Percentiles rank a stretch among this genome's conserved stretches.
Conservation (phyloP, 2,329 filamentous ascomycete species). For the Exutisphaerella laricina region DNA sequence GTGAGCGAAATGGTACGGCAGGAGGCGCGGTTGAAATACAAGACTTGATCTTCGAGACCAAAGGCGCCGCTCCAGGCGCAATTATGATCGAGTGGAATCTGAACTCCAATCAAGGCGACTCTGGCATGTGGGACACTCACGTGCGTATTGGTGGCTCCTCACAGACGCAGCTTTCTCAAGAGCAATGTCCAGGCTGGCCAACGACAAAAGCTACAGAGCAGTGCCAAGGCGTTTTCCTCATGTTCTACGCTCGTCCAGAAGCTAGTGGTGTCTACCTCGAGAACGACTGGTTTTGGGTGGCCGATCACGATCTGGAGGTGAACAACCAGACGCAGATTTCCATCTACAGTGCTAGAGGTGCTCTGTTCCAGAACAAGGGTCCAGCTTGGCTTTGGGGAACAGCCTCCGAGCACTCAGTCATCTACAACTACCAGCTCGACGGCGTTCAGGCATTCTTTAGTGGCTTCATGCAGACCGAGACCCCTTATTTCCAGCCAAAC, state of each 20-base stretch:
- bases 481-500: constrained; percentile 50
- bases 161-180: constrained; percentile 70
- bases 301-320: constrained; percentile 49
- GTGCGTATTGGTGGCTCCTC: constrained; percentile 83
- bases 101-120: constrained; percentile 59
- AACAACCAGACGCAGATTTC: constrained; percentile 35
- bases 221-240: constrained; percentile 34
- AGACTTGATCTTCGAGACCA: constrained; percentile 79
- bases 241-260: constrained; percentile 49
- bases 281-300: constrained; percentile 51
- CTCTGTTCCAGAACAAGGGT: constrained; percentile 39
- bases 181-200: constrained; percentile 66
- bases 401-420: constrained; percentile 48
- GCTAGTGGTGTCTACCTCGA: constrained; percentile 65
- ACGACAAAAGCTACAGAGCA: constrained; percentile 67
- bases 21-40: constrained; percentile 78
- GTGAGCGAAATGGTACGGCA: constrained; percentile 59
- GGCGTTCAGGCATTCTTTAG: constrained; percentile 48
- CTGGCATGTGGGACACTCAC: constrained; percentile 93
- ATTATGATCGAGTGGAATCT: constrained; percentile 93
- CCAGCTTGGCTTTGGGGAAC: constrained; percentile 52
- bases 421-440: constrained; percentile 52
- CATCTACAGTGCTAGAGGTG: constrained; percentile 43
- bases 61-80: constrained; percentile 76
- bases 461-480: constrained; percentile 51